These are phyloP conservation scores for Barnettozyma sp. DNA, from an alignment of 805 yeast genomes.

Conservation along the genomic window DNA sequence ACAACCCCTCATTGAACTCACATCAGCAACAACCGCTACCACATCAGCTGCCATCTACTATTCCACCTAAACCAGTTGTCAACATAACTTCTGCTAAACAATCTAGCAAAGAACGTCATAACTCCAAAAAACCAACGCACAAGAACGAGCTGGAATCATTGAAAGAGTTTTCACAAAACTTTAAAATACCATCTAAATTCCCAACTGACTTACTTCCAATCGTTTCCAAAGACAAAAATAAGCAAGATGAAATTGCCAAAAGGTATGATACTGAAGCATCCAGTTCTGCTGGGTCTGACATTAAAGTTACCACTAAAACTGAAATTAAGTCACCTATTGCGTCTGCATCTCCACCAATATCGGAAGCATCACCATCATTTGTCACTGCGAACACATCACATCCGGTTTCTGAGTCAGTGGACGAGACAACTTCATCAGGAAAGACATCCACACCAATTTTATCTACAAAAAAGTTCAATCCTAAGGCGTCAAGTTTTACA, in stretches of 20 bases:
- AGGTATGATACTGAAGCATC: slow-evolving; percentile 14
- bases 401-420: background rate
- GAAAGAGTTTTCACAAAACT: slow-evolving; percentile 72
- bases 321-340: slow-evolving; percentile 18
- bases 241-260: slow-evolving; percentile 52
- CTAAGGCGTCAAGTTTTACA: slow-evolving; percentile 60
- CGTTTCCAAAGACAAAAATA: slow-evolving; percentile 56
- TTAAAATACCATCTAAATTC: slow-evolving; percentile 58
- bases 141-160: slow-evolving; percentile 64
- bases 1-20: too few species aligned
- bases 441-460: slow-evolving; percentile 1
- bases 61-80: slow-evolving; percentile 22
- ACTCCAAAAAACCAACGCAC: slow-evolving; percentile 27
- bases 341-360: slow-evolving; percentile 7
- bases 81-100: slow-evolving; percentile 7
- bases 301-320: background rate
- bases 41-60: slow-evolving; percentile 19
- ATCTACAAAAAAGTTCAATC: slow-evolving; percentile 44
- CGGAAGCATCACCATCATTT: slow-evolving; percentile 3
- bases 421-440: background rate
- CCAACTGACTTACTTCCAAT: slow-evolving; percentile 56
- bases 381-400: slow-evolving; percentile 4
- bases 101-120: slow-evolving; percentile 2
- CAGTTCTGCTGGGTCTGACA: slow-evolving; percentile 1
- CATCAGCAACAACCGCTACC: background rate